These are phyloP conservation scores for Penicillium griseofulvum DNA, from an alignment of 2,329 filamentous ascomycete species.

Conservation along the genomic window DNA sequence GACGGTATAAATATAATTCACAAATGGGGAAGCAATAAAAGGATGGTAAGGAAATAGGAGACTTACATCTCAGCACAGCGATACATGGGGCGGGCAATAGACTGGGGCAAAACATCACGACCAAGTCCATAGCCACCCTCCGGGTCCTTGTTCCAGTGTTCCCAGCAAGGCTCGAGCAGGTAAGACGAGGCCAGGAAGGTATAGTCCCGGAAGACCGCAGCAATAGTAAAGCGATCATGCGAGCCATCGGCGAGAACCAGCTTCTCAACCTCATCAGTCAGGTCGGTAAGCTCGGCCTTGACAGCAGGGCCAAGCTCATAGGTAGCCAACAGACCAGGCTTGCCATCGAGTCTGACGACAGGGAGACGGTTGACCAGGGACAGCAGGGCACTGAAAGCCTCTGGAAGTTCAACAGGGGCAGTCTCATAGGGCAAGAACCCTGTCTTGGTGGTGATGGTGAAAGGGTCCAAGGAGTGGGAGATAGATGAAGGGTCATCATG, in stretches of 20 bases:
- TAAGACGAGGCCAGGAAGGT: conserved; percentile 87
- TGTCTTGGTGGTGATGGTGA: conserved; percentile 48
- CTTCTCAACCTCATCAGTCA: conserved; percentile 70
- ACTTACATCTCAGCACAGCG: conserved; percentile 82
- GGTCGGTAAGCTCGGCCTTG: conserved; percentile 69
- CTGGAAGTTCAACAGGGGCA: conserved; percentile 57
- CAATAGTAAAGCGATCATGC: conserved; percentile 73
- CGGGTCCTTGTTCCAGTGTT: conserved; percentile 57
- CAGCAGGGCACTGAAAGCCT: conserved; percentile 70
- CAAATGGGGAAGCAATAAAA: neutral
- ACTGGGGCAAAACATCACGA: conserved; percentile 67
- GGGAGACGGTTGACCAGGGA: conserved; percentile 74
- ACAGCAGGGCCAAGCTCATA: conserved; percentile 74
- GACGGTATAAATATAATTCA: neutral
- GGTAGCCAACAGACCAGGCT: conserved; percentile 72
- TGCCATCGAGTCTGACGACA: conserved; percentile 69
- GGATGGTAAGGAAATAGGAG: conserved; percentile 1
- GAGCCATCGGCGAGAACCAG: conserved; percentile 52
- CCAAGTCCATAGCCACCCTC: conserved; percentile 76
- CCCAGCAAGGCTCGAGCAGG: conserved; percentile 85
- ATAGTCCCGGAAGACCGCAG: conserved; percentile 87
- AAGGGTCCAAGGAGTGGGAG: conserved; percentile 44
- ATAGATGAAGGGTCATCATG: conserved; percentile 44
- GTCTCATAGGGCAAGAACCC: conserved; percentile 46
- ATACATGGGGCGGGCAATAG: conserved; percentile 77